Conservation (phyloP, 176 grass and related monocot genomes). For the Carex scoparia region DNA sequence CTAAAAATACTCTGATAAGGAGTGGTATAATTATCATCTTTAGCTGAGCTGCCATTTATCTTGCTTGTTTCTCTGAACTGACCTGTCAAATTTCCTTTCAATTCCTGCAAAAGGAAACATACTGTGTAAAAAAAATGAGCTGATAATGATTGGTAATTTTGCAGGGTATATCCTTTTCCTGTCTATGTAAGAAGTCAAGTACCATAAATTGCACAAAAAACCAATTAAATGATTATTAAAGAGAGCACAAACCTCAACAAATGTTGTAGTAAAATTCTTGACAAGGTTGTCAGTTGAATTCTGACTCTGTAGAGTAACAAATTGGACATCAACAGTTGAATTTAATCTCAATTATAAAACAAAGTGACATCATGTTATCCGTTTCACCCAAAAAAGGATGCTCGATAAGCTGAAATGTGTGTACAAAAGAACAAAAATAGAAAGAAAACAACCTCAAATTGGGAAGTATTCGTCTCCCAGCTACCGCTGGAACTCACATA, state of each 20-base stretch:
- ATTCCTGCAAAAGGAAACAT: constrained; percentile 13
- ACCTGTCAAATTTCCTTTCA: neutral
- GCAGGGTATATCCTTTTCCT: neutral
- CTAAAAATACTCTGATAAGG: constrained; percentile 14
- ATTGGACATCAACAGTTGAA: neutral
- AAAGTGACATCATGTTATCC: constrained; percentile 4
- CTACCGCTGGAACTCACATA: neutral
- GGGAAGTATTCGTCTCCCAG: neutral
- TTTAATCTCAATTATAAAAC: neutral
- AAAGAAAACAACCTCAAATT: neutral
- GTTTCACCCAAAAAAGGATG: neutral
- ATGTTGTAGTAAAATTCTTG: constrained; percentile 21
- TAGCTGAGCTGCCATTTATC: neutral
- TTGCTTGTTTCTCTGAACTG: constrained; percentile 19
- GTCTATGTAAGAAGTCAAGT: neutral
- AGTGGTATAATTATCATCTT: neutral
- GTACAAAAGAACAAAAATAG: neutral
- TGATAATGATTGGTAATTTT: neutral
- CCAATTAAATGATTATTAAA: neutral
- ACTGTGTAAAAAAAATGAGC: neutral
- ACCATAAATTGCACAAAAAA: neutral
- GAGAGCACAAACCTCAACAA: constrained; percentile 19
- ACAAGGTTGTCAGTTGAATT: neutral
- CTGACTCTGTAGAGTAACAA: constrained; percentile 32
- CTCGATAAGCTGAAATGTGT: neutral